A percentile compares a stretch with the other conserved stretches of the same genome.
These are phyloP conservation scores for Phylloporus sp. DNA, from an alignment of 768 basidiomycete genomes.

Conservation along the genomic window DNA sequence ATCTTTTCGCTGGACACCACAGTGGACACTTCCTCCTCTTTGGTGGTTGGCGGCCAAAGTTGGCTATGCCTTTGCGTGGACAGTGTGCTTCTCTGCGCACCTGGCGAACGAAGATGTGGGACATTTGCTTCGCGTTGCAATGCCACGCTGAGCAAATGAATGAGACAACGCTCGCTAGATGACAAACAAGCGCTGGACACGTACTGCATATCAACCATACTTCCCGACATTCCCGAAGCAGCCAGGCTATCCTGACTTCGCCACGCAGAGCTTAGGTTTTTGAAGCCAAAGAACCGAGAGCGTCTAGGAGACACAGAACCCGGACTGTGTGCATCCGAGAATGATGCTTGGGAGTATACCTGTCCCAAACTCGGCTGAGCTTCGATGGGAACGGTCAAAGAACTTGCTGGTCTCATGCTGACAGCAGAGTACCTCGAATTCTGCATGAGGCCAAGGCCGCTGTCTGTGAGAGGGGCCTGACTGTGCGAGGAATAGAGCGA, in stretches of 20 bases:
- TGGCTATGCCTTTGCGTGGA: constrained; percentile 45
- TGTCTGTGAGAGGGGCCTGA: constrained; percentile 50
- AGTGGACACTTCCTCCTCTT: constrained; percentile 23
- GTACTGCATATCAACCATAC: constrained; percentile 92
- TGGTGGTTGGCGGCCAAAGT: constrained; percentile 44
- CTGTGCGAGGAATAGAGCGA: constrained; percentile 70
- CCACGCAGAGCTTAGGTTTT: constrained; percentile 66
- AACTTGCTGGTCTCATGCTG: constrained; percentile 57
- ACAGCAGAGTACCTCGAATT: constrained; percentile 57
- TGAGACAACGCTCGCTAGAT: constrained; percentile 4
- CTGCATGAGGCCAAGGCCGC: constrained; percentile 48
- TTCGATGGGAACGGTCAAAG: constrained; percentile 54
- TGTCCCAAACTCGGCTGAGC: constrained; percentile 55
- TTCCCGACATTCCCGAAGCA: constrained; percentile 76
- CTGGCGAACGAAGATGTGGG: constrained; percentile 28
- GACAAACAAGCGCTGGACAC: constrained; percentile 31
- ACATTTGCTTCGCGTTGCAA: constrained; percentile 59
- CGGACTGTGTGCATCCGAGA: constrained; percentile 74
- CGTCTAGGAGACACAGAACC: constrained; percentile 63
- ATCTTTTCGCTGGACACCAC: constrained; percentile 39
- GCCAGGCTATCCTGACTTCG: constrained; percentile 78
- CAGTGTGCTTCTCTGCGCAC: constrained; percentile 31
- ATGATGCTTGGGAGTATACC: constrained; percentile 72
- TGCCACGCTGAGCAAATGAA: constrained; percentile 52
- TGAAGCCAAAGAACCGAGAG: constrained; percentile 74